phyloP scores from a whole-genome alignment of 75 land plant genomes.

The Pinus taeda region DNA sequence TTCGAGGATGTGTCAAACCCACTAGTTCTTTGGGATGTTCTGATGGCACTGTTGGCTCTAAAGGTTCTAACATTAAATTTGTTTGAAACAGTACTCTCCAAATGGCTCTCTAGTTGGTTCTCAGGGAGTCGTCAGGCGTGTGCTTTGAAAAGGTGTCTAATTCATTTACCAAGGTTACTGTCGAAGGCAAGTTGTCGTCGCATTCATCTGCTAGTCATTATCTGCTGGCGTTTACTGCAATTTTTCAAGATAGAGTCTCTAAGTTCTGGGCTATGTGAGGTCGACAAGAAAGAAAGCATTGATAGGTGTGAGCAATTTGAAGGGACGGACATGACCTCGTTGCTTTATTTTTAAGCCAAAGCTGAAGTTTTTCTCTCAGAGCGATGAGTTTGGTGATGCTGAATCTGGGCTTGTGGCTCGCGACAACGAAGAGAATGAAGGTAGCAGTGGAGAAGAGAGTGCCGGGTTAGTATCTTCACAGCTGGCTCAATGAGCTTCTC shows the following conservation, averaged over 20 bases:
- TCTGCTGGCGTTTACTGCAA: constrained; percentile 42
- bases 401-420: too few relatives aligned
- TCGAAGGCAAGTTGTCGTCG: constrained; percentile 18
- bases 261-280: constrained; percentile 2
- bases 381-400: too few relatives aligned
- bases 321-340: constrained; percentile 26
- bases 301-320: constrained; percentile 7
- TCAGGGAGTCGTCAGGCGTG: neutral
- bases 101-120: constrained; percentile 42
- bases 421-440: too few relatives aligned
- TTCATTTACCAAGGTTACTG: constrained; percentile 13
- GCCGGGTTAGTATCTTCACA: too few relatives aligned
- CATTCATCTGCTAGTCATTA: constrained; percentile 41
- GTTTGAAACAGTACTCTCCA: constrained; percentile 31
- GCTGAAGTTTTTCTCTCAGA: too few relatives aligned
- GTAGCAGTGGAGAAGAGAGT: too few relatives aligned
- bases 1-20: constrained; percentile 23
- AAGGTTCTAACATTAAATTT: constrained; percentile 21
- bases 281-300: neutral
- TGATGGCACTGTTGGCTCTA: constrained; percentile 31
- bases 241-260: constrained; percentile 10
- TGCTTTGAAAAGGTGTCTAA: constrained; percentile 21
- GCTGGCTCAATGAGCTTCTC: too few relatives aligned
- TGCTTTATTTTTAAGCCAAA: too few relatives aligned
- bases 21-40: constrained; percentile 51